phyloP scores from a whole-genome alignment of 2,329 filamentous ascomycete species.

The Cytospora leucostoma region DNA sequence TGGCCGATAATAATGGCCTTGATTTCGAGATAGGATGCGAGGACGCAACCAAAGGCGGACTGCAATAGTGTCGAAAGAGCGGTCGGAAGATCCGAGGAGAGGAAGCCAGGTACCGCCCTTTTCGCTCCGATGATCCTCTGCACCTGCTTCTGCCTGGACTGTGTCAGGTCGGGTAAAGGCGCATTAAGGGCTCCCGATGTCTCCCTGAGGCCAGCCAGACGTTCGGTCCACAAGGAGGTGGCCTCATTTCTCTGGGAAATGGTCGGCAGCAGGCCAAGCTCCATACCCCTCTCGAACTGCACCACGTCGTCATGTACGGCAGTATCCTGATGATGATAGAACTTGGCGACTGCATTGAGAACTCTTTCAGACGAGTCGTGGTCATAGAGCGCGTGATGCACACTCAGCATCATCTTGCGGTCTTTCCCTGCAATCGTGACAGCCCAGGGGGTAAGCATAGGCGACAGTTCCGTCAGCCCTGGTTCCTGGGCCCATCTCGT shows the following conservation, averaged over 20 bases:
- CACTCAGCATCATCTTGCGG: slow-evolving; percentile 39
- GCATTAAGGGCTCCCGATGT: slow-evolving; percentile 29
- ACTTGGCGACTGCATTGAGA: slow-evolving; percentile 20
- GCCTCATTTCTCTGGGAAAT: slow-evolving; percentile 29
- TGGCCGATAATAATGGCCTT: slow-evolving; percentile 32
- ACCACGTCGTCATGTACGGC: slow-evolving; percentile 15
- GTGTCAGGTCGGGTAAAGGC: slow-evolving; percentile 32
- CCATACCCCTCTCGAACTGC: slow-evolving; percentile 29
- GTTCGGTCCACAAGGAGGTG: slow-evolving; percentile 27
- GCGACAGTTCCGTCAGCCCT: slow-evolving; percentile 12
- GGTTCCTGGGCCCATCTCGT: slow-evolving; percentile 24
- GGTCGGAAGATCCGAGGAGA: neutral
- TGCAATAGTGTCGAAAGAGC: slow-evolving; percentile 28
- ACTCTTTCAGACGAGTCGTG: slow-evolving; percentile 41
- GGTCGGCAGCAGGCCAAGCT: slow-evolving; percentile 31
- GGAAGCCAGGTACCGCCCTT: slow-evolving; percentile 11
- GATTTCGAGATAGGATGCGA: slow-evolving; percentile 31
- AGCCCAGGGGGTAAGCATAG: slow-evolving; percentile 38
- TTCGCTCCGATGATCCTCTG: slow-evolving; percentile 24
- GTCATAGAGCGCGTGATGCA: slow-evolving; percentile 66
- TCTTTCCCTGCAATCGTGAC: slow-evolving; percentile 37
- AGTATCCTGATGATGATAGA: slow-evolving; percentile 18
- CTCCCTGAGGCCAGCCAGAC: slow-evolving; percentile 24
- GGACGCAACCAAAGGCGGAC: slow-evolving; percentile 33
- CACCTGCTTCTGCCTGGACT: slow-evolving; percentile 30